Conservation (phyloP, 2,329 filamentous ascomycete species). For the Teratosphaeria pseudoeucalypti region DNA sequence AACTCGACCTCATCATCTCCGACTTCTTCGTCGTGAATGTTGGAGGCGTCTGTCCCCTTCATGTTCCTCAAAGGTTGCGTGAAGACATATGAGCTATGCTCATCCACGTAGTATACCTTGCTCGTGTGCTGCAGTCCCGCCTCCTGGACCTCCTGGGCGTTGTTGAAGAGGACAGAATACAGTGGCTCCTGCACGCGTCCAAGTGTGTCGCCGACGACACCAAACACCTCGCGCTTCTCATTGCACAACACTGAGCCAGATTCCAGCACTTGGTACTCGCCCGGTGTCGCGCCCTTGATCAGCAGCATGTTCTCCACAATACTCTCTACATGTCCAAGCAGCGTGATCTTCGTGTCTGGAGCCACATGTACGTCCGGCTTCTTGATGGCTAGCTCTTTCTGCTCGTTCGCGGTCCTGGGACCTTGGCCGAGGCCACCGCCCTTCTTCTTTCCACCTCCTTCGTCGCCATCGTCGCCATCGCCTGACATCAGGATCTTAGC, state of each 20-base stretch:
- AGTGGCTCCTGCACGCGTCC: conserved; percentile 77
- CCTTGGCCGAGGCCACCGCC: conserved; percentile 31
- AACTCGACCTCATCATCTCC: conserved; percentile 83
- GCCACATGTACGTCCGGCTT: conserved; percentile 74
- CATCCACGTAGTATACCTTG: conserved; percentile 67
- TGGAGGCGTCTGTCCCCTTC: conserved; percentile 90
- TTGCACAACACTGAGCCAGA: conserved; percentile 74
- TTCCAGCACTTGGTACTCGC: conserved; percentile 78
- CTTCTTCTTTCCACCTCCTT: conserved; percentile 38
- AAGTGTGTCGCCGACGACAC: conserved; percentile 70
- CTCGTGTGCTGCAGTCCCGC: conserved; percentile 58
- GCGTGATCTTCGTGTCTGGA: conserved; percentile 62
- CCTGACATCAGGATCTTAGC: conserved; percentile 76
- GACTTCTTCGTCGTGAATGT: conserved; percentile 87
- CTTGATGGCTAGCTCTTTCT: conserved; percentile 35
- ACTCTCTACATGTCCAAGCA: conserved; percentile 64
- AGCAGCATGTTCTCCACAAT: conserved; percentile 71
- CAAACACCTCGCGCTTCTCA: conserved; percentile 64
- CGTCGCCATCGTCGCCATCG: conserved; percentile 69
- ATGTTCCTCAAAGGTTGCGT: conserved; percentile 67
- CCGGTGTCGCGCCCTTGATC: conserved; percentile 66
- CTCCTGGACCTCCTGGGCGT: conserved; percentile 55
- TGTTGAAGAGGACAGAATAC: conserved; percentile 71
- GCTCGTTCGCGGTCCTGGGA: conserved; percentile 75
- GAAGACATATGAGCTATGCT: conserved; percentile 74